phyloP scores from a whole-genome alignment of 192 early-diverging fungal genomes.

The Podochytrium sp. region DNA sequence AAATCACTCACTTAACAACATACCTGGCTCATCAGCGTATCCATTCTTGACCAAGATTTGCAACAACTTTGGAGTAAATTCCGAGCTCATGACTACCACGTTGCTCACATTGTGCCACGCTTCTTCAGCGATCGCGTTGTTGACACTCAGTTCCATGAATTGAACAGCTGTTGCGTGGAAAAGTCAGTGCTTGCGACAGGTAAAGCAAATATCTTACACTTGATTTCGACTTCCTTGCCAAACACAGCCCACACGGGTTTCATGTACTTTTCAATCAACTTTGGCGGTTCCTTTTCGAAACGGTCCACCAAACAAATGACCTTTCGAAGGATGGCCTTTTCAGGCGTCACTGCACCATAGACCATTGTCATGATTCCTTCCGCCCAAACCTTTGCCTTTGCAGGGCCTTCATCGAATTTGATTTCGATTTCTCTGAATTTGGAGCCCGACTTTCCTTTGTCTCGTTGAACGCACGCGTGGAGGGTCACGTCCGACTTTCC shows the following conservation, averaged over 20 bases:
- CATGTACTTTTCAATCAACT: slow-evolving; percentile 56
- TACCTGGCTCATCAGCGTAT: slow-evolving; percentile 39
- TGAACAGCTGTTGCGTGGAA: slow-evolving; percentile 51
- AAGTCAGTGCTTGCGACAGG: not conserved
- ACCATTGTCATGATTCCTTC: slow-evolving; percentile 40
- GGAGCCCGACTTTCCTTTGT: slow-evolving; percentile 45
- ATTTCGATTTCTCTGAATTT: slow-evolving; percentile 51
- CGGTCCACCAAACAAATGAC: slow-evolving; percentile 55
- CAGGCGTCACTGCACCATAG: slow-evolving; percentile 36
- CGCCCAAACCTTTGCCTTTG: slow-evolving; percentile 36
- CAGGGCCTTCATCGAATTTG: slow-evolving; percentile 24
- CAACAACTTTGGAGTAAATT: slow-evolving; percentile 45
- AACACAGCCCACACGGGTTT: slow-evolving; percentile 50
- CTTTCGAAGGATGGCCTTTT: slow-evolving; percentile 21
- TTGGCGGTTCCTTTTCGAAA: slow-evolving; percentile 48
- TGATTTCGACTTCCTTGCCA: slow-evolving; percentile 42
- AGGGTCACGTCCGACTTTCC: slow-evolving; percentile 30
- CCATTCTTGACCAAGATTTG: slow-evolving; percentile 55
- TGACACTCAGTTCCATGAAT: slow-evolving; percentile 57
- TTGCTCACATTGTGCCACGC: slow-evolving; percentile 48
- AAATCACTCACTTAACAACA: not conserved
- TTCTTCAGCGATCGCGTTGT: slow-evolving; percentile 40
- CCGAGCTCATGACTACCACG: slow-evolving; percentile 48
- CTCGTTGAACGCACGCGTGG: slow-evolving; percentile 42
- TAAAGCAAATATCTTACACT: slow-evolving; percentile 33